Conservation (phyloP, 2,329 filamentous ascomycete species). For the Gnomoniopsis sp. region DNA sequence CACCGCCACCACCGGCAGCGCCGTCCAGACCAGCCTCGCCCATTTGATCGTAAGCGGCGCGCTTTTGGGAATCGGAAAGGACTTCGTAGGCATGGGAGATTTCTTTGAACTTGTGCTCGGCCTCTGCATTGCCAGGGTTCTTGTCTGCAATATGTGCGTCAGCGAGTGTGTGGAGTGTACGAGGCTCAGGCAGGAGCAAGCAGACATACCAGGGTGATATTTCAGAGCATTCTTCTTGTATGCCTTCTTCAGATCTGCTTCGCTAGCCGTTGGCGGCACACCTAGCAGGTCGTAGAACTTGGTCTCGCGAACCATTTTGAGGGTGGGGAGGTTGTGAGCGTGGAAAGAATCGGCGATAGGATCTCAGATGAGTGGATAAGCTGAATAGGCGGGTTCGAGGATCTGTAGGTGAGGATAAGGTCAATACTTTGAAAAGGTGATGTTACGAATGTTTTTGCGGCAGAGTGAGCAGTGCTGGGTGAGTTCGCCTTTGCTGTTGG, state of each 20-base stretch:
- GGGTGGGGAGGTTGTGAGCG: not conserved
- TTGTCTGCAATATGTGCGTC: slow-evolving; percentile 63
- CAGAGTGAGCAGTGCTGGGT: too few relatives aligned
- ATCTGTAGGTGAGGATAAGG: not conserved
- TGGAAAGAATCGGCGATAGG: not conserved
- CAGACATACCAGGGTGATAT: slow-evolving; percentile 73
- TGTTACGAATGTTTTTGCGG: not conserved
- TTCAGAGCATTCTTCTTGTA: slow-evolving; percentile 83
- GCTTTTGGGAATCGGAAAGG: slow-evolving; percentile 88
- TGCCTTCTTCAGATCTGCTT: slow-evolving; percentile 85
- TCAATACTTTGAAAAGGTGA: not conserved
- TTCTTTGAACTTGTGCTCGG: slow-evolving; percentile 98
- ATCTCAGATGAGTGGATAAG: not conserved
- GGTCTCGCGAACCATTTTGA: slow-evolving; percentile 72
- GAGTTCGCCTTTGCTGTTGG: not conserved
- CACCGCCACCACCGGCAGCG: slow-evolving; percentile 69
- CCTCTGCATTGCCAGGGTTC: slow-evolving; percentile 88
- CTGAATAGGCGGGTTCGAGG: not conserved
- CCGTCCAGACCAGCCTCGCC: slow-evolving; percentile 95
- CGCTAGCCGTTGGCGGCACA: slow-evolving; percentile 73
- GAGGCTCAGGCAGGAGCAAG: not conserved
- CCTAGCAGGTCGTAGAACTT: slow-evolving; percentile 77
- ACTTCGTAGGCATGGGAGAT: slow-evolving; percentile 94
- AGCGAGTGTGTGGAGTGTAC: slow-evolving; percentile 7
- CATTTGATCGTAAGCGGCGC: slow-evolving; percentile 92